These are phyloP conservation scores for Pseudogymnoascus pannorum DNA, from an alignment of 2,329 filamentous ascomycete genomes.

Conservation along the genomic window DNA sequence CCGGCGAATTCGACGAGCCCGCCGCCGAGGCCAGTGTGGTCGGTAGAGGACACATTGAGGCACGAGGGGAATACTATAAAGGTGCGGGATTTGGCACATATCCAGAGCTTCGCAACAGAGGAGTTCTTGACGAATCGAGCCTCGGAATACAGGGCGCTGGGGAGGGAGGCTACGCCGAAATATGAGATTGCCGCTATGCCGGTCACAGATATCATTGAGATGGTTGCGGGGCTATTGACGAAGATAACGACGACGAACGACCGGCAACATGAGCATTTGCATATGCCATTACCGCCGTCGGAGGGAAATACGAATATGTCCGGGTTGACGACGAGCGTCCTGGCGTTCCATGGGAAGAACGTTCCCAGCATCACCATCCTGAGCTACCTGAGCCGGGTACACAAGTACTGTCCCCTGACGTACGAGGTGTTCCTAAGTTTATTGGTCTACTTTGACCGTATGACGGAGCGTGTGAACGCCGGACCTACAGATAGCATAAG, in stretches of 20 bases:
- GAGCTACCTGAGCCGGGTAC: conserved; percentile 90
- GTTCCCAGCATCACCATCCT: conserved; percentile 94
- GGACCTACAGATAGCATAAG: conserved; percentile 41
- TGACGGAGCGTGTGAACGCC: conserved; percentile 93
- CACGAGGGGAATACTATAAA: conserved; percentile 51
- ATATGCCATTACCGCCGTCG: conserved; percentile 60
- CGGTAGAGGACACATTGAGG: conserved; percentile 32
- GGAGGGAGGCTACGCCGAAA: conserved; percentile 32
- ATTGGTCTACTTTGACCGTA: conserved; percentile 95
- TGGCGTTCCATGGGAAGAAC: conserved; percentile 97
- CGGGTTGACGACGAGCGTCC: conserved; percentile 62
- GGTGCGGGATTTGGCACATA: conserved; percentile 82
- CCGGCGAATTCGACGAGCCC: conserved; percentile 11
- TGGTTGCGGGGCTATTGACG: conserved; percentile 92
- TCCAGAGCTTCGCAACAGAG: conserved; percentile 78
- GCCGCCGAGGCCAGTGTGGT: conserved; percentile 23
- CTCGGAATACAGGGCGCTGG: conserved; percentile 34
- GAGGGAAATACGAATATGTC: conserved; percentile 48
- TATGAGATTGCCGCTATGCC: conserved; percentile 99
- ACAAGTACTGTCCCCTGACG: conserved; percentile 97
- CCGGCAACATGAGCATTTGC: conserved; percentile 81
- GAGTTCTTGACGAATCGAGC: conserved; percentile 56
- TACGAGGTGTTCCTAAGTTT: conserved; percentile 96
- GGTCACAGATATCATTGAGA: conserved; percentile 94
- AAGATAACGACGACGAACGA: conserved; percentile 98